Base-by-base conservation (phyloP, 768 basidiomycete genomes). In the Albatrellus ellisii region DNA sequence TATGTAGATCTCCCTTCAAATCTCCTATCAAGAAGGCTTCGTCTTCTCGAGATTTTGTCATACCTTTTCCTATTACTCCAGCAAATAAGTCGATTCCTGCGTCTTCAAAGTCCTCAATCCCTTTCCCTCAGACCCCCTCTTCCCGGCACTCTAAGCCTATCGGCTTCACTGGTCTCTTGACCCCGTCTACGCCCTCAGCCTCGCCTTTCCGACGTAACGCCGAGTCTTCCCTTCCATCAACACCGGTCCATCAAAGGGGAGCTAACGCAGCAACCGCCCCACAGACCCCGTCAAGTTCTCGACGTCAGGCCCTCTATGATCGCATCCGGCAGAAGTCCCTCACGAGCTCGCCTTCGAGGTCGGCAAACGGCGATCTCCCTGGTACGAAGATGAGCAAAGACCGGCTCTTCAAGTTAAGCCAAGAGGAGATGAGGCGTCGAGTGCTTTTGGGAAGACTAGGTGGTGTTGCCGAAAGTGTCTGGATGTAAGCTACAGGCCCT, bases 381-480 rank as follows among this genome's bases (percentile, higher is more conserved):
- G 63, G 65, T 9, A 74, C 61, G 42, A 60, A 83, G 50, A 73
- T 72, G 32, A 73, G 68, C 45, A 36, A 21, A 22, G 82, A 83
- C 41, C 72, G 81, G 49, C 64, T 86, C 47, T 58, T 78, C 32
- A 80, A 78, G 59, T 62, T 87, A 42, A 67, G 77, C 31, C 84
- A 86, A 54, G 84, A 87, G 44, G 86, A 84, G 55, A 71, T 82
- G 62, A 70, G 83, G 45, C 69, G 80, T 44, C 67, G 85, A 27
- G 85, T 80, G 49, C 57, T 88, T 24, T 66, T 90, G 6, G 86
- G 86, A 38, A 75, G 87, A 15, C 69, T 90, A 6, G 70, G 71
- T 21, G 79, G 80, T 8, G 73, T 90, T 22, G 87, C 87, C n/a
- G 86, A 90, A 54, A 82, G 85, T 48, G 72, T 81, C 14, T 89